Conservation (phyloP, 140 eudicot species). For the Cichorium intybus region DNA sequence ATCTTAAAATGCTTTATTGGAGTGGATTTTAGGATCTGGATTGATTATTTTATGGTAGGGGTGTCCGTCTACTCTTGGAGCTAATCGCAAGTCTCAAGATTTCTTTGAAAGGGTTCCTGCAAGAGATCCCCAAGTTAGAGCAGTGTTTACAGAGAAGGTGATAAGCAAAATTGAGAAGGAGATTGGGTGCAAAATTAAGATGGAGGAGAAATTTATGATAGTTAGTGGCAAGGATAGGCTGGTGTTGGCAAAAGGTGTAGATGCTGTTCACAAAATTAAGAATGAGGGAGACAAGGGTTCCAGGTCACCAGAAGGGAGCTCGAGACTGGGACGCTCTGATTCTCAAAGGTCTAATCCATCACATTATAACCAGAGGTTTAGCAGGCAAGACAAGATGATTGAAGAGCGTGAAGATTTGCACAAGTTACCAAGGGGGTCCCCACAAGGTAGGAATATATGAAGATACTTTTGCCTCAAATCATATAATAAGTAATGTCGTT, state of each 20-base stretch:
- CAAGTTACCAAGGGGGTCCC: conserved; percentile 58
- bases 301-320: conserved; percentile 48
- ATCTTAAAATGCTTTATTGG: background rate
- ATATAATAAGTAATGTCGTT: conserved; percentile 26
- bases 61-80: conserved; percentile 89
- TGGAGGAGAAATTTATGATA: conserved; percentile 76
- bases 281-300: conserved; percentile 54
- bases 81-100: conserved; percentile 81
- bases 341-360: conserved; percentile 61
- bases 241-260: conserved; percentile 72
- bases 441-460: conserved; percentile 61
- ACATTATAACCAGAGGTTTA: background rate
- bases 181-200: conserved; percentile 67
- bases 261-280: conserved; percentile 73
- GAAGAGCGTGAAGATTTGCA: conserved; percentile 54
- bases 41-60: conserved; percentile 50
- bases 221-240: conserved; percentile 78
- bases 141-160: conserved; percentile 61
- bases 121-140: conserved; percentile 70
- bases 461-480: background rate
- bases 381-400: background rate
- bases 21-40: background rate
- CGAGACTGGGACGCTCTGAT: conserved; percentile 52
- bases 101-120: conserved; percentile 80
- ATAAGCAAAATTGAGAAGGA: conserved; percentile 61